A percentile compares a stretch with the other conserved stretches of the same genome.
Conservation (phyloP, 1,284 basidiomycete genomes). For the Ustilago esculenta region DNA sequence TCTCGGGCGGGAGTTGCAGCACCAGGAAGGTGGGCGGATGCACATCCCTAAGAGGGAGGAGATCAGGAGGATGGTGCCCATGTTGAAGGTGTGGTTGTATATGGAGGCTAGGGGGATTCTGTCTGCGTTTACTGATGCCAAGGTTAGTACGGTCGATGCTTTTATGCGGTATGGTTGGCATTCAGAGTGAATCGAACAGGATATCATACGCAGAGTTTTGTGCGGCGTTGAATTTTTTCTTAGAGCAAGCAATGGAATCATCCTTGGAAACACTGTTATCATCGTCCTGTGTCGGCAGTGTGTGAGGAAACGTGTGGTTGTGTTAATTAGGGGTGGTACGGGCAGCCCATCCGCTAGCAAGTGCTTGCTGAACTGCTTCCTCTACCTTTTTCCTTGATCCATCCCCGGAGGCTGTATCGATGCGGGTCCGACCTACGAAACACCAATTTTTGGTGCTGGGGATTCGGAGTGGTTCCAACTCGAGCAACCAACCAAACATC, state of each 20-base stretch:
- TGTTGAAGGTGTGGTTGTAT: constrained; percentile 62
- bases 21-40: constrained; percentile 26
- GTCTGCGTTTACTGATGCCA: constrained; percentile 42
- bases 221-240: no score
- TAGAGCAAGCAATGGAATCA: no score
- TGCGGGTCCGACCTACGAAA: constrained; percentile 72
- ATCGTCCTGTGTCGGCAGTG: background rate
- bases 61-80: constrained; percentile 42
- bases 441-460: constrained; percentile 94
- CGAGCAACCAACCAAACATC: constrained; percentile 83
- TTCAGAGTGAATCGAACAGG: constrained; percentile 50
- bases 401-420: background rate
- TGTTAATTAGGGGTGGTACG: background rate
- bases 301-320: no score
- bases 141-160: constrained; percentile 54
- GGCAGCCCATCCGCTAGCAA: constrained; percentile 6
- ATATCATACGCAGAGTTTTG: no score
- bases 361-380: constrained; percentile 8
- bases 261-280: no score
- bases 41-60: constrained; percentile 40
- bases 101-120: constrained; percentile 55
- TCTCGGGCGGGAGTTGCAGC: constrained; percentile 51
- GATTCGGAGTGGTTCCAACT: constrained; percentile 85
- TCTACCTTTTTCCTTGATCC: background rate
- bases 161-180: constrained; percentile 64